phyloP scores from a whole-genome alignment of 352 stramenopile species.

The Pythium brachiatum region DNA sequence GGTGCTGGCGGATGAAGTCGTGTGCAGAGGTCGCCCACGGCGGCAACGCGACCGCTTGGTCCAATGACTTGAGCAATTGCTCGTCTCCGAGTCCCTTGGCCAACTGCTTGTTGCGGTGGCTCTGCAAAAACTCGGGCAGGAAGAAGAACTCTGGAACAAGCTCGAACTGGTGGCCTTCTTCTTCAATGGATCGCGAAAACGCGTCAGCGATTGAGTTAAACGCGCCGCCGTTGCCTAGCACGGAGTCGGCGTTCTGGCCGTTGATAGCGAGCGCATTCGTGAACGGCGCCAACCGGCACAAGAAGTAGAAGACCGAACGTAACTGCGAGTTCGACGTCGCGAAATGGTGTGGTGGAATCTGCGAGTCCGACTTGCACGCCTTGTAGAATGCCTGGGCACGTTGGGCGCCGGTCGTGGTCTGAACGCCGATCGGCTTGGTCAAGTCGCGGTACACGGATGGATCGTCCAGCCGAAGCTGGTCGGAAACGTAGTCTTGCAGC shows the following conservation, averaged over 20 bases:
- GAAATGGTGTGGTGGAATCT: constrained; percentile 74
- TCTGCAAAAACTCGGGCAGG: constrained; percentile 65
- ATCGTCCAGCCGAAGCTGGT: constrained; percentile 93
- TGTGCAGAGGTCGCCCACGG: constrained; percentile 95
- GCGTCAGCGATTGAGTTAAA: constrained; percentile 69
- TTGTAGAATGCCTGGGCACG: constrained; percentile 48
- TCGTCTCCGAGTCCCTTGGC: constrained; percentile 39
- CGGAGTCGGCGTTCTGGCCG: constrained; percentile 13
- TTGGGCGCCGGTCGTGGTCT: constrained; percentile 47
- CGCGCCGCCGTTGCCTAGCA: constrained; percentile 12
- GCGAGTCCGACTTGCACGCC: constrained; percentile 37
- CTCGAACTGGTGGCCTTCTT: constrained; percentile 65
- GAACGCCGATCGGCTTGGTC: constrained; percentile 95
- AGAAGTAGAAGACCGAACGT: constrained; percentile 70
- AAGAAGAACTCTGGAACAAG: constrained; percentile 83
- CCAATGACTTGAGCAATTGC: constrained; percentile 41
- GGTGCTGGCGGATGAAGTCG: constrained; percentile 96
- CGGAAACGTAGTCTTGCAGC: constrained; percentile 93
- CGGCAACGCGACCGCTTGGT: constrained; percentile 90
- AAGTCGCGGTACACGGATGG: constrained; percentile 94
- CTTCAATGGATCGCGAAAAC: constrained; percentile 50
- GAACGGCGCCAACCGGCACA: constrained; percentile 69
- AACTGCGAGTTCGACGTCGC: constrained; percentile 70
- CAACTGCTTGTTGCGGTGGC: constrained; percentile 63
- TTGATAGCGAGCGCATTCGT: constrained; percentile 44